phyloP scores from a whole-genome alignment of 2,329 filamentous ascomycete species.

The Colletotrichum coccodes region DNA sequence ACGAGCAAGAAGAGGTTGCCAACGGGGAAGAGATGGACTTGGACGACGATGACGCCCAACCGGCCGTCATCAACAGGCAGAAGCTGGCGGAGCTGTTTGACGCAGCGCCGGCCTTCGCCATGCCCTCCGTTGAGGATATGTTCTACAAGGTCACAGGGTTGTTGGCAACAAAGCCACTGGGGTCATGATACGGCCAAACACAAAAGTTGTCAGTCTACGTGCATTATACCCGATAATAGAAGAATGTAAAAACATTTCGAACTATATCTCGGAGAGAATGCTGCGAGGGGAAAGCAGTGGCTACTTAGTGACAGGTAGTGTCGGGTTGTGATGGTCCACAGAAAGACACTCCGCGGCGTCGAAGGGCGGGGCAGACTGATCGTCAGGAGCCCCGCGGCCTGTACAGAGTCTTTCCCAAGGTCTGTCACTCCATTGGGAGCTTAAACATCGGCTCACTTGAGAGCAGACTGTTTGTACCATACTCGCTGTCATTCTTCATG shows the following conservation, averaged over 20 bases:
- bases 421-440: constrained; percentile 22
- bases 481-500: neutral
- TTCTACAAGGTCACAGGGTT: constrained; percentile 78
- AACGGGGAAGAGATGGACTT: constrained; percentile 57
- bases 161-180: constrained; percentile 66
- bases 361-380: constrained; percentile 26
- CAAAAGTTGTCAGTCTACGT: constrained; percentile 20
- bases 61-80: constrained; percentile 73
- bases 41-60: constrained; percentile 61
- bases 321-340: neutral
- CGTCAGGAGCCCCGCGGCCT: constrained; percentile 8
- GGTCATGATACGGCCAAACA: constrained; percentile 34
- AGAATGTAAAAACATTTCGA: constrained; percentile 10
- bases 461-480: neutral
- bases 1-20: constrained; percentile 49
- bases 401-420: constrained; percentile 26
- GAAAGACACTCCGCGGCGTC: constrained; percentile 3
- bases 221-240: constrained; percentile 35
- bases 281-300: too few relatives aligned
- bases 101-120: constrained; percentile 72
- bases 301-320: neutral
- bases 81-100: constrained; percentile 78
- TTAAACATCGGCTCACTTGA: neutral
- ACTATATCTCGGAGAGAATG: too few relatives aligned
- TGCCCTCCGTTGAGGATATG: constrained; percentile 78